Evolutionary conservation across 2,329 filamentous ascomycete species (phyloP).

Genomic region (Ilyonectria robusta): DNA sequence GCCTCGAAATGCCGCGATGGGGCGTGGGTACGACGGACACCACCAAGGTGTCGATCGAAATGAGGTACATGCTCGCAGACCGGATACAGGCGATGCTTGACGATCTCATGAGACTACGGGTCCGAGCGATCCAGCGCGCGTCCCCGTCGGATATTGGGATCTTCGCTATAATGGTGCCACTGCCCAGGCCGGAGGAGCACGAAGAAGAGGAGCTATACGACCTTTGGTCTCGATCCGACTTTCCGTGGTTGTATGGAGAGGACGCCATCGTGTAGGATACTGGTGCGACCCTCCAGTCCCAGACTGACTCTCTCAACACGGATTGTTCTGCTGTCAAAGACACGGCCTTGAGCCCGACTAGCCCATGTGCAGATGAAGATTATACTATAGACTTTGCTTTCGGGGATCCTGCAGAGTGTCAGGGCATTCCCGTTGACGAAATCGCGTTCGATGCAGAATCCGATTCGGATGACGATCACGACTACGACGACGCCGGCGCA

Average conservation of each 20-base stretch:
- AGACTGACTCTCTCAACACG: background rate
- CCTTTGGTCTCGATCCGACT: background rate
- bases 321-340: background rate
- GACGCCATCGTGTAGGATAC: constrained; percentile 8
- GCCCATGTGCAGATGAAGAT: background rate
- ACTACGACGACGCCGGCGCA: background rate
- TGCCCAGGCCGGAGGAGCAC: background rate
- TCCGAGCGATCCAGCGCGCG: constrained; percentile 23
- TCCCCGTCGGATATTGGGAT: constrained; percentile 9
- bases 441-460: background rate
- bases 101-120: constrained; percentile 17
- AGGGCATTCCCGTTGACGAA: background rate
- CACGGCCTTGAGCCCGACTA: background rate
- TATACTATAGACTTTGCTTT: no score
- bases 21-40: constrained; percentile 21
- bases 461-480: background rate
- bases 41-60: constrained; percentile 33
- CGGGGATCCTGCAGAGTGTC: background rate
- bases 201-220: constrained; percentile 16
- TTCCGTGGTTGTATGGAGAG: constrained; percentile 14
- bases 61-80: constrained; percentile 31
- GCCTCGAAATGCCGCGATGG: constrained; percentile 28
- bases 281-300: background rate
- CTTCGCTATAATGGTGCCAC: constrained; percentile 16
- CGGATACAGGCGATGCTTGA: constrained; percentile 10